Base-by-base conservation (phyloP, 2,329 filamentous ascomycete species). In the Cladosporium colombiae region DNA sequence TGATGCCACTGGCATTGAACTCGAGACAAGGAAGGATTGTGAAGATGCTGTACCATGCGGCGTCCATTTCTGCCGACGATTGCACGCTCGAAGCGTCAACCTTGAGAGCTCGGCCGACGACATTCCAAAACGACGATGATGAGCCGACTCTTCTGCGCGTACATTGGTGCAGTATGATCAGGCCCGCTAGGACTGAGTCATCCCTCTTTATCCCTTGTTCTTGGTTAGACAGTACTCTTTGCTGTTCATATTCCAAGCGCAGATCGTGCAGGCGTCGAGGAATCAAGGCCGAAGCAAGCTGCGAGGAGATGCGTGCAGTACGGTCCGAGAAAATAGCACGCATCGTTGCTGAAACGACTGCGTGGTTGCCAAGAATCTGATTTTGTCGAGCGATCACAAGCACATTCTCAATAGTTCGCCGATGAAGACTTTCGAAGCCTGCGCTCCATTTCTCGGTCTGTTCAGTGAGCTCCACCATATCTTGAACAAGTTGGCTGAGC, bases 1-100 rank as follows among this genome's bases (percentile, higher is more conserved):
- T 75, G 18, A 85, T 78, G 1, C 86, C 86, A 64, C 74, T 71
- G 1, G 73, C 66, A 69, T 87, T 83, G 25, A 89, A 74, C 66
- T 86, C 84, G 8, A 81, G 73, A 18, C 85, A 78, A 1, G 86
- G 86, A 14, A 88, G 76, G 1, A 85, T 70, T 1, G 79, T 81
- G 69, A 87, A 86, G 1, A 86, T 49, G n/a, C 77, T 76, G 50
- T 78, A 76, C 77, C 79, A 81, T 16, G 76, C 67, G 53, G 72
- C 69, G 62, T 83, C 76, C 18, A 80, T 74, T 60, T 70, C 66
- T 21, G 70, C 68, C 7, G 81, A 56, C 11, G 77, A 69, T 13
- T 58, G 69, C 5, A 74, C 66, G 2, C 64, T 69, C 8, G 65
- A 40, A 7, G 74, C 59, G 2, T 68, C 50, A 66, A 29, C 44